Conservation (phyloP, 148 eudicot species). For the Dysphania ambrosioides region DNA sequence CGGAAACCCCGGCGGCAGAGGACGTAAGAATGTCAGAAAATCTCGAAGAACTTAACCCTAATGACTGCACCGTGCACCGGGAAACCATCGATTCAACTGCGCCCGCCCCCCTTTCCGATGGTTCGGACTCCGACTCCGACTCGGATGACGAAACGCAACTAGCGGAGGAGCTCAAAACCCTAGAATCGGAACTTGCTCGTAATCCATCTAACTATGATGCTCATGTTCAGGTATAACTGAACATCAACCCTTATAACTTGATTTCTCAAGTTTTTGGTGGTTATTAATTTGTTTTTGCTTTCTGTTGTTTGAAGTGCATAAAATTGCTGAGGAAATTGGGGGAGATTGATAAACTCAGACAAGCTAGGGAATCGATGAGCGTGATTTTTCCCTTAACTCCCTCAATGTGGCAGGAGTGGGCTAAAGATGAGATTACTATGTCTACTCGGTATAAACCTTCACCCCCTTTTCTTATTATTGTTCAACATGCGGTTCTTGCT, state of each 20-base stretch:
- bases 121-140: slow-evolving; percentile 45
- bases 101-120: slow-evolving; percentile 4
- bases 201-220: slow-evolving; percentile 69
- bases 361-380: slow-evolving; percentile 83
- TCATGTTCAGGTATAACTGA: slow-evolving; percentile 52
- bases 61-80: not conserved
- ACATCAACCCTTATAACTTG: not conserved
- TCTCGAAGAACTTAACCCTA: slow-evolving; percentile 9
- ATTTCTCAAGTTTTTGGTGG: not conserved
- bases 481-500: not conserved
- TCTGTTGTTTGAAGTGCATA: slow-evolving; percentile 48
- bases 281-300: not conserved
- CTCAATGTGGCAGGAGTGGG: slow-evolving; percentile 92
- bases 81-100: not conserved
- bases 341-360: slow-evolving; percentile 74
- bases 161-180: slow-evolving; percentile 56
- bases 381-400: slow-evolving; percentile 67
- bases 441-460: slow-evolving; percentile 44
- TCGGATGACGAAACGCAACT: slow-evolving; percentile 58
- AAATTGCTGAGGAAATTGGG: slow-evolving; percentile 73
- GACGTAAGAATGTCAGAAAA: not conserved
- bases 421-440: slow-evolving; percentile 67
- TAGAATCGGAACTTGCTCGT: slow-evolving; percentile 52
- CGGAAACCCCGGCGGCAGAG: slow-evolving; percentile 17
- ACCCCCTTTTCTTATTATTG: not conserved